Evolutionary conservation across 2,329 filamentous ascomycete genomes (phyloP), one percentile per base, ranked within the genome.

Genomic region (Aspergillus latus): DNA sequence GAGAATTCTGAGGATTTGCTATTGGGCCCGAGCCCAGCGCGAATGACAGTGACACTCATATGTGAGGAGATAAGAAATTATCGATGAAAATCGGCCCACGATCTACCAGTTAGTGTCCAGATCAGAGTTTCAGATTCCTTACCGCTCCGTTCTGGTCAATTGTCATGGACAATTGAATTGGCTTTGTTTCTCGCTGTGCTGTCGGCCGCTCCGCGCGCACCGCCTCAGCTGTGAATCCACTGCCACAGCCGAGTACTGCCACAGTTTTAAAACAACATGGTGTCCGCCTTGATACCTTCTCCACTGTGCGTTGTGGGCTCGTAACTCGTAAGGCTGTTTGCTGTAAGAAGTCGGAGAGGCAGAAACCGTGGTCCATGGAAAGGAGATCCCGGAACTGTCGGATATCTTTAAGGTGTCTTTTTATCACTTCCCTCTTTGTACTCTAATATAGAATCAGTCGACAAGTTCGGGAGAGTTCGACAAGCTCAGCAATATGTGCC

Each of bases 141-240:
- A 58, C 59, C 57, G 50, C 59, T 57, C 49, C 54, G 34, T 11
- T 34, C 7, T 37, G 11, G 34, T 37, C 34, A 10, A 68, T 66
- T 62, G 29, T 52, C 28, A 29, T 34, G 65, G 59, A 58, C 21
- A 60, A 69, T 67, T 63, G 21, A 21, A 21, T 21, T 46, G 34
- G 15, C 36, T 37, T 44, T 40, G 9, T 42, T 48, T 26, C 52
- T 42, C 58, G 39, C n/a, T 49, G 32, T 58, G 56, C 52, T 48
- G 56, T 57, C 51, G 37, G 58, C 59, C 62, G n/a, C 57, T 64
- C 55, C 39, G 48, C 47, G 65, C 67, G 66, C 67, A 70, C 68
- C 68, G 65, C 67, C 66, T 59, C 61, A 64, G 50, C 34, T 53
- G 52, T 36, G 28, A 45, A 62, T 61, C 64, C 67, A 68, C 68